phyloP scores from a whole-genome alignment of 2,329 filamentous ascomycete genomes.

The Sporothrix pallida region DNA sequence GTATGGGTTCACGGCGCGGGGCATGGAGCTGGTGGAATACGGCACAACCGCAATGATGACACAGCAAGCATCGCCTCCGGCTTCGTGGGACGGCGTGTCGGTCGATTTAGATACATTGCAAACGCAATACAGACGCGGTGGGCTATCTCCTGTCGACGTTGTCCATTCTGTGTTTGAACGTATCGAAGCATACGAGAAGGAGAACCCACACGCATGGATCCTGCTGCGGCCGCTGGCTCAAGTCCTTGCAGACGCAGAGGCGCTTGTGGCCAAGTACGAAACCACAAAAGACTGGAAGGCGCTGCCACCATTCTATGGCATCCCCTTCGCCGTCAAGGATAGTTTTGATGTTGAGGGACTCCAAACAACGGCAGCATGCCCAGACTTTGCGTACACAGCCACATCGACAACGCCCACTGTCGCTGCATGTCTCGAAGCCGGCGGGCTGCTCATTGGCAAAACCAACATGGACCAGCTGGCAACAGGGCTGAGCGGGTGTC shows the following conservation, averaged over 20 bases:
- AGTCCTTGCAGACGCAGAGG: constrained; percentile 49
- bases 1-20: constrained; percentile 55
- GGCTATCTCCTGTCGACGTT: constrained; percentile 31
- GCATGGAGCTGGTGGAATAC: constrained; percentile 48
- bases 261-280: constrained; percentile 48
- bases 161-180: constrained; percentile 45
- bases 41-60: constrained; percentile 28
- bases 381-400: constrained; percentile 55
- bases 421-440: constrained; percentile 54
- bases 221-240: constrained; percentile 49
- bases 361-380: constrained; percentile 58
- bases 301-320: constrained; percentile 58
- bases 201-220: constrained; percentile 60
- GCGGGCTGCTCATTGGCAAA: constrained; percentile 63
- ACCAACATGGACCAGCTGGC: constrained; percentile 66
- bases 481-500: constrained; percentile 62
- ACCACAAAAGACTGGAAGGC: constrained; percentile 40
- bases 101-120: constrained; percentile 33
- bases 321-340: constrained; percentile 64
- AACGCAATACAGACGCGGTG: constrained; percentile 28
- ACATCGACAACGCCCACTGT: constrained; percentile 54
- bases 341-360: constrained; percentile 59
- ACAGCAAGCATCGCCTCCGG: constrained; percentile 31
- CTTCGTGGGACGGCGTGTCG: constrained; percentile 20
- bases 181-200: constrained; percentile 54